Percentiles rank a stretch among this genome's conserved stretches.
Conservation (phyloP, 352 stramenopile species). For the Globisporangium apiculatum region DNA sequence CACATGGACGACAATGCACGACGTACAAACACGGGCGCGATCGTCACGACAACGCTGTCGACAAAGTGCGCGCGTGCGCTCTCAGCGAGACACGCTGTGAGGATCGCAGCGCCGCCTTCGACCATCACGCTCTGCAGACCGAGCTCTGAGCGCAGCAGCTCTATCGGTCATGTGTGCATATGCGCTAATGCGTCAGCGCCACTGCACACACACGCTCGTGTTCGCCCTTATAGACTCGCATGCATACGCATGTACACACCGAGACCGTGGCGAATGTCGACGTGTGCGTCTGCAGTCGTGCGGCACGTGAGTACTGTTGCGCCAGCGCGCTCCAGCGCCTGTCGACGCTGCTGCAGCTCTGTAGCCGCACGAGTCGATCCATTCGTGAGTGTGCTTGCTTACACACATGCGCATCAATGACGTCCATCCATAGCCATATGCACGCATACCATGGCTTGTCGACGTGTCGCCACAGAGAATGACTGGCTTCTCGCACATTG, state of each 20-base stretch:
- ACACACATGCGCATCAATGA: too few relatives aligned
- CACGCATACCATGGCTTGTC: slow-evolving; percentile 8
- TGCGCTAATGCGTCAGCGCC: background rate
- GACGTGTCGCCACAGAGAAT: slow-evolving; percentile 33
- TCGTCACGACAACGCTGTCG: slow-evolving; percentile 64
- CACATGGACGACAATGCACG: background rate
- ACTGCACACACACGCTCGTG: background rate
- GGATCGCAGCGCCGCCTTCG: slow-evolving; percentile 70
- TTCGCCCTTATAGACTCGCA: background rate
- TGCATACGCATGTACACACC: slow-evolving; percentile 21
- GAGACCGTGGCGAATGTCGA: slow-evolving; percentile 57
- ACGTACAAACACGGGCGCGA: slow-evolving; percentile 78
- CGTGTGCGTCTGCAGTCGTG: slow-evolving; percentile 13
- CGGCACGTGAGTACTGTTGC: slow-evolving; percentile 38
- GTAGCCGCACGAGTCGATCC: background rate
- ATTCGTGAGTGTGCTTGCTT: too few relatives aligned
- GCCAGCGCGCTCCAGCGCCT: slow-evolving; percentile 33
- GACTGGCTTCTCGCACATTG: slow-evolving; percentile 61
- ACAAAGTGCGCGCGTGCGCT: slow-evolving; percentile 35
- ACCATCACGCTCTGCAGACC: slow-evolving; percentile 73
- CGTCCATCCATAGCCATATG: background rate
- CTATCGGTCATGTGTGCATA: slow-evolving; percentile 13
- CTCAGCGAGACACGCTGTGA: slow-evolving; percentile 59
- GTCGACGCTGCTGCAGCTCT: slow-evolving; percentile 32
- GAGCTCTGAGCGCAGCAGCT: slow-evolving; percentile 18